Percentiles rank a stretch among this genome's conserved stretches.
These are phyloP conservation scores for Hemileccinum impolitum DNA, from an alignment of 768 basidiomycete genomes.

Conservation along the genomic window DNA sequence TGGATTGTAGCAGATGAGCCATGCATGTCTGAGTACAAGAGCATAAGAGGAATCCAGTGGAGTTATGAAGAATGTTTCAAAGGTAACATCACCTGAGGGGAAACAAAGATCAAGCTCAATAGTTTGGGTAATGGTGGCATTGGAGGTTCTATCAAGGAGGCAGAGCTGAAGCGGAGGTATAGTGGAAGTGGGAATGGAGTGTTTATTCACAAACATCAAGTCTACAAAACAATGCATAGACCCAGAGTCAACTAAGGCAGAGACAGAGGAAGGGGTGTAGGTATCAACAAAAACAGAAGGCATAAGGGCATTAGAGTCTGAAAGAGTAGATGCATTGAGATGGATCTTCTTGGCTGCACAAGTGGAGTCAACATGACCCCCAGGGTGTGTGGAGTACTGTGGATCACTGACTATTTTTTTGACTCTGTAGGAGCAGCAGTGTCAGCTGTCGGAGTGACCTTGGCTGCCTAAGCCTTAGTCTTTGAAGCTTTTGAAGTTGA, in stretches of 20 bases:
- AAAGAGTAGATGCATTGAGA: too few species aligned
- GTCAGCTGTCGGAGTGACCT: not conserved
- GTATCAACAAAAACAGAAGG: not conserved
- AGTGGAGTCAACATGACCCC: not conserved
- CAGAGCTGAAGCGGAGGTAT: not conserved
- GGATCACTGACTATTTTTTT: slow-evolving; percentile 6
- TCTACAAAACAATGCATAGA: not conserved
- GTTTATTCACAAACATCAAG: not conserved
- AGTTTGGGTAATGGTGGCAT: not conserved
- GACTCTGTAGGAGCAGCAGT: not conserved
- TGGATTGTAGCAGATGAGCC: not conserved
- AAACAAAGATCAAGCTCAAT: not conserved
- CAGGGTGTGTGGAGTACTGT: not conserved
- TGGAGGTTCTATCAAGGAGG: not conserved
- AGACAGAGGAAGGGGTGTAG: not conserved
- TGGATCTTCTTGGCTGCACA: not conserved
- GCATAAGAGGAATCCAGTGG: not conserved
- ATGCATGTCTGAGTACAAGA: not conserved
- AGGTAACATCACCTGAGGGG: not conserved
- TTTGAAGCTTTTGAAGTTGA: not conserved
- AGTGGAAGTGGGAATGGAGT: too few species aligned
- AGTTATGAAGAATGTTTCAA: not conserved
- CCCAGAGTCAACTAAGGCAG: not conserved
- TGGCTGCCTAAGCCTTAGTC: not conserved
- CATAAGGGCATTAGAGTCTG: not conserved